Evolutionary conservation across 1,139 yeast genomes (phyloP).

Genomic region (Kodamaea sp.): DNA sequence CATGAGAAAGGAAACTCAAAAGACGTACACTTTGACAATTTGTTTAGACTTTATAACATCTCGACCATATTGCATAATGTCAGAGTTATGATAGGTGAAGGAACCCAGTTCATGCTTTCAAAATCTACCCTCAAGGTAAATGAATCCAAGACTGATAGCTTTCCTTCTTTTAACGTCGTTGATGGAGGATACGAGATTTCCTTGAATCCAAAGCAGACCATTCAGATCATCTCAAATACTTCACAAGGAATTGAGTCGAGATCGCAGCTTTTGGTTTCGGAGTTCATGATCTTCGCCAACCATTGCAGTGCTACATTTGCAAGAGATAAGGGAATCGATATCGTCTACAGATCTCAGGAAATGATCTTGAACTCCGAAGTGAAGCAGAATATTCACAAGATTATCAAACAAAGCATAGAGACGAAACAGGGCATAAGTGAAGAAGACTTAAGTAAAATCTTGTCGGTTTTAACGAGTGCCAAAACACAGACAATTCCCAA

Average conservation of each 20-base stretch:
- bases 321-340: conserved; percentile 47
- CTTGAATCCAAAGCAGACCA: conserved; percentile 10
- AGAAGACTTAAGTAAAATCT: conserved; percentile 21
- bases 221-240: conserved; percentile 16
- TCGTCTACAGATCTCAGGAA: conserved; percentile 50
- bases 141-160: conserved; percentile 1
- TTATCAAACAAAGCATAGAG: conserved; percentile 28
- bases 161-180: conserved; percentile 7
- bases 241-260: conserved; percentile 25
- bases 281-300: conserved; percentile 81
- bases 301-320: conserved; percentile 59
- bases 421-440: conserved; percentile 14
- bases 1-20: conserved; percentile 9
- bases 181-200: conserved; percentile 18
- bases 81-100: conserved; percentile 25
- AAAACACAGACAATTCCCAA: conserved; percentile 32
- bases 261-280: conserved; percentile 68
- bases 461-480: conserved; percentile 17
- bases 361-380: conserved; percentile 29
- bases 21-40: conserved; percentile 24
- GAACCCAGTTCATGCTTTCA: conserved; percentile 18
- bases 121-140: conserved; percentile 18
- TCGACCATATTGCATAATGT: conserved; percentile 28
- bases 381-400: conserved; percentile 41
- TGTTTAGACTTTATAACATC: conserved; percentile 31